Evolutionary conservation across 2,329 filamentous ascomycete species (phyloP).

Genomic region (Lasiodiplodia citricola): DNA sequence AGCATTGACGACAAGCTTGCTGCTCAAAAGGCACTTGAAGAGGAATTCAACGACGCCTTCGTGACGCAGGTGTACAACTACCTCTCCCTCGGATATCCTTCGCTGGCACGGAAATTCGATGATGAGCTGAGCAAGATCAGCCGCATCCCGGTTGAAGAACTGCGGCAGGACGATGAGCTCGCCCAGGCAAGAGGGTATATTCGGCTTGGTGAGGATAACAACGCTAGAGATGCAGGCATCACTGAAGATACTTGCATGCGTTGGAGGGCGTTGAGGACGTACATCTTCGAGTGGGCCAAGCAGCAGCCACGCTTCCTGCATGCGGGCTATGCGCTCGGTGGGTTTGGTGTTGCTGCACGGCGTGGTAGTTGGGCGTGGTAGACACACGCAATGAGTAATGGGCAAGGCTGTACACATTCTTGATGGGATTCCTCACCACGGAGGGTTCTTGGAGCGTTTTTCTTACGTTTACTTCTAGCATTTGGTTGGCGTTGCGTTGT

Average conservation of each 20-base stretch:
- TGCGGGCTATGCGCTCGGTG: constrained; percentile 36
- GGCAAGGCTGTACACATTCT: neutral
- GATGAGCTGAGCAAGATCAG: constrained; percentile 84
- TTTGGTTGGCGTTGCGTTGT: constrained; percentile 19
- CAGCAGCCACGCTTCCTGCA: constrained; percentile 76
- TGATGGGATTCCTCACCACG: neutral
- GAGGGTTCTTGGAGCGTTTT: neutral
- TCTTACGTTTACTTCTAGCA: constrained; percentile 10
- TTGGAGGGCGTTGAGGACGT: constrained; percentile 83
- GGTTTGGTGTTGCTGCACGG: constrained; percentile 51
- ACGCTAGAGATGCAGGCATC: constrained; percentile 57
- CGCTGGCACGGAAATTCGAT: constrained; percentile 82
- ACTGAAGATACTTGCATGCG: constrained; percentile 65
- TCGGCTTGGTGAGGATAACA: constrained; percentile 54
- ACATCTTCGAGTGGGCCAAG: constrained; percentile 87
- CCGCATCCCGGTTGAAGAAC: constrained; percentile 68
- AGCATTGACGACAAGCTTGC: constrained; percentile 49
- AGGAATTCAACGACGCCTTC: constrained; percentile 82
- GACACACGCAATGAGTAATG: neutral
- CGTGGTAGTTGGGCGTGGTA: constrained; percentile 56
- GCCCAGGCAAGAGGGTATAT: constrained; percentile 75
- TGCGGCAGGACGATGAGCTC: constrained; percentile 72
- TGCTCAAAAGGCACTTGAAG: constrained; percentile 54
- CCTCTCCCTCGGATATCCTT: constrained; percentile 88
- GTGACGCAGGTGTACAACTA: constrained; percentile 98